phyloP scores from a whole-genome alignment of 2,329 filamentous ascomycete genomes.

The Davidsoniella eucalypti region DNA sequence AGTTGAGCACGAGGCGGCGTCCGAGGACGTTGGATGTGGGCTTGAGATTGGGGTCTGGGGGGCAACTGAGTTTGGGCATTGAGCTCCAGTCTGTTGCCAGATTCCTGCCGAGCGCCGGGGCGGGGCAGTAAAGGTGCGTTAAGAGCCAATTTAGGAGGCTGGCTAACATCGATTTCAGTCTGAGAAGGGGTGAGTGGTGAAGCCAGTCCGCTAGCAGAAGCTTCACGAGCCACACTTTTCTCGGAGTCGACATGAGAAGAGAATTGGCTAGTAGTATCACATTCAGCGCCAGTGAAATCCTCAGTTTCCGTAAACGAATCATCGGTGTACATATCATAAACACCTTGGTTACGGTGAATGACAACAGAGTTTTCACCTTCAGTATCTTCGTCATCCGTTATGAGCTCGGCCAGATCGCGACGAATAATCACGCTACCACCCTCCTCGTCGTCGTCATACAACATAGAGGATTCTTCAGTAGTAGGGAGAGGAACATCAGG shows the following conservation, averaged over 20 bases:
- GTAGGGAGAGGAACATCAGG: slow-evolving; percentile 84
- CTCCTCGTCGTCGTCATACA: slow-evolving; percentile 37
- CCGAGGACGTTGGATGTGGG: slow-evolving; percentile 22
- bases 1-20: slow-evolving; percentile 27
- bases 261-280: slow-evolving; percentile 19
- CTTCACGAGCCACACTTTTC: slow-evolving; percentile 19
- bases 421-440: slow-evolving; percentile 51
- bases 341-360: slow-evolving; percentile 8
- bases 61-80: not conserved
- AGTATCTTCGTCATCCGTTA: slow-evolving; percentile 26
- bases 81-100: not conserved
- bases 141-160: slow-evolving; percentile 14
- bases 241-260: slow-evolving; percentile 17
- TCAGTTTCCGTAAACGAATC: slow-evolving; percentile 32
- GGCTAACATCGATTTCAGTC: slow-evolving; percentile 10
- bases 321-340: slow-evolving; percentile 23
- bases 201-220: slow-evolving; percentile 7
- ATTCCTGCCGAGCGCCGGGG: slow-evolving; percentile 5
- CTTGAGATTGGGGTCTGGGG: not conserved
- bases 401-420: slow-evolving; percentile 41
- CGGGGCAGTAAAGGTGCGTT: slow-evolving; percentile 19
- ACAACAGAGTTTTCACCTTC: slow-evolving; percentile 12
- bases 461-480: slow-evolving; percentile 48
- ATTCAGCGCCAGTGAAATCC: slow-evolving; percentile 14
- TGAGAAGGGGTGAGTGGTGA: slow-evolving; percentile 9